Conservation (phyloP, 805 yeast species). For the Hanseniaspora meyeri region DNA sequence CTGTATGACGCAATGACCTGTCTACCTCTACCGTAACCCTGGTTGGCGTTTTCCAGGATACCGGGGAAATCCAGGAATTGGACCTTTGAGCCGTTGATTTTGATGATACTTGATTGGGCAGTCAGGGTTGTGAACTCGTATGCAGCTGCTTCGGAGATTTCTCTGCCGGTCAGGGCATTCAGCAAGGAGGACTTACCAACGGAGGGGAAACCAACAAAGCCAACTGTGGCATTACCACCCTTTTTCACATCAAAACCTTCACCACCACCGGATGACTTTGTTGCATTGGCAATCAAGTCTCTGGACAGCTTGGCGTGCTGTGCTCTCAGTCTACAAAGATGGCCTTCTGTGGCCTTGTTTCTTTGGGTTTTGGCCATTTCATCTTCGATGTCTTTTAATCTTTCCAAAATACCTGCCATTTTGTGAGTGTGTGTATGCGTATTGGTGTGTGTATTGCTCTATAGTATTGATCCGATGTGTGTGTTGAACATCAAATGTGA, state of each 20-base stretch:
- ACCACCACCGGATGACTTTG: slow-evolving; percentile 77
- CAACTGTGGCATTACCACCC: slow-evolving; percentile 95
- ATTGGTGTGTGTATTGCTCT: background rate
- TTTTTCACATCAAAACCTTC: slow-evolving; percentile 96
- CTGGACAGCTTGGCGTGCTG: slow-evolving; percentile 89
- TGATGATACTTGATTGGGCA: slow-evolving; percentile 93
- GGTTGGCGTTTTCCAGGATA: slow-evolving; percentile 82
- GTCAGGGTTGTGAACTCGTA: slow-evolving; percentile 96
- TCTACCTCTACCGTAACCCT: slow-evolving; percentile 84
- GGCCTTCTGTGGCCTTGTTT: slow-evolving; percentile 95
- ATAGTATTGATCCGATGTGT: background rate
- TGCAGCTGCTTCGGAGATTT: slow-evolving; percentile 85
- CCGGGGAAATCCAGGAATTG: slow-evolving; percentile 92
- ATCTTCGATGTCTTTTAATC: slow-evolving; percentile 80
- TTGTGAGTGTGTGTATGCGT: background rate
- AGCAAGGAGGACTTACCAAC: slow-evolving; percentile 76
- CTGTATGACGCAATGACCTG: slow-evolving; percentile 99
- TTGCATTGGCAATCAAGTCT: slow-evolving; percentile 63
- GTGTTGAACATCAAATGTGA: background rate
- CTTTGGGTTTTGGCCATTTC: slow-evolving; percentile 98
- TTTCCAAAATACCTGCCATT: slow-evolving; percentile 59
- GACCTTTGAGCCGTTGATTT: slow-evolving; percentile 92
- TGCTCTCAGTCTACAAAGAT: slow-evolving; percentile 93
- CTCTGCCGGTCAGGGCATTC: slow-evolving; percentile 85
- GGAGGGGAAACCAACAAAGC: slow-evolving; percentile 96